Base-by-base conservation (phyloP, 2,329 filamentous ascomycete genomes). In the Elsinoe ampelina region DNA sequence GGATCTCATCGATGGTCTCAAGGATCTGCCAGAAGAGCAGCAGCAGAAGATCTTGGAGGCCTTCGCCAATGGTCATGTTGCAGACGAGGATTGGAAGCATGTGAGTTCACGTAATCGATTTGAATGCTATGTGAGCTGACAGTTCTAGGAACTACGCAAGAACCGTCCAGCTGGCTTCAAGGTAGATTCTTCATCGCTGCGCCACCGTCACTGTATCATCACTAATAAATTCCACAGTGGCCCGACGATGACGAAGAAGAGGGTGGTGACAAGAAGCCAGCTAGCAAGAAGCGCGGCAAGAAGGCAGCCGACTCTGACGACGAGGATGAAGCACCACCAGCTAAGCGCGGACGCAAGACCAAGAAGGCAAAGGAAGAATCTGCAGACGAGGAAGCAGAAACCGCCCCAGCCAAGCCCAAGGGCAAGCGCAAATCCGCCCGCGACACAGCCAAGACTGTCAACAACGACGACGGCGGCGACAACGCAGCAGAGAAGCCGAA, bases 41-140 rank as follows among this genome's bases (percentile, higher is more conserved):
- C 82, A 91, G 70, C 81, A 81, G 43, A 95, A 93, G 75, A 75
- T 96, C 61, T 77, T 80, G 52, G 80, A 79, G 45, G 88, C 86
- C 54, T 70, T 96, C 20, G 77, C 80, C 58, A 80, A 91, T 67
- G 89, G 89, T 20, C 87, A 93, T 64, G 85, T 97, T 64, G 85
- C 87, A 63, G 79, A 89, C 41, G 85, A 88, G 54, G 92, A 96
- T 64, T 96, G 89, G 83, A 92, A 86, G 34, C 89, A 89, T 11
- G 90, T 95, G 79, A 73, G 86, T 76, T 20, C 63, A 20, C 55
- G 26, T 41, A 61, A 30, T 22, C 20, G 19, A 30, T 54, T 59
- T 61, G 38, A 26, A 2, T 64, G 42, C 61, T 57, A 42, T 43
- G 48, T 12, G 57, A 58, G 39, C 62, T 66, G 51, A 64, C 57